Evolutionary conservation across 371 early-diverging fungal genomes (phyloP).

Genomic region (Capillidium rhysosporum): DNA sequence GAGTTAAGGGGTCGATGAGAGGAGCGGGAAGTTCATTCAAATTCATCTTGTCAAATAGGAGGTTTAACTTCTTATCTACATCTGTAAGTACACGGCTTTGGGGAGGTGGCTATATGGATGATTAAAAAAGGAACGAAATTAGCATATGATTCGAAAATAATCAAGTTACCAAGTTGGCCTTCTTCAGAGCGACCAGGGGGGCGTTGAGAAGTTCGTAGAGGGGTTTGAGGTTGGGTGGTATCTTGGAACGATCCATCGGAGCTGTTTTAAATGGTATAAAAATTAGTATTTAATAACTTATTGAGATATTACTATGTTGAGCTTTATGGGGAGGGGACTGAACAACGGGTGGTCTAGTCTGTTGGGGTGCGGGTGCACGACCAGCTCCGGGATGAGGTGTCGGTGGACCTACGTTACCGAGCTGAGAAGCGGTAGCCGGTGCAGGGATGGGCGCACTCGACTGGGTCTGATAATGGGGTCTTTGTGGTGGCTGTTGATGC

Average conservation of each 20-base stretch:
- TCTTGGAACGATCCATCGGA: slow-evolving; percentile 53
- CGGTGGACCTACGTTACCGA: background rate
- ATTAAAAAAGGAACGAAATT: background rate
- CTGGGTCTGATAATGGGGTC: slow-evolving; percentile 1
- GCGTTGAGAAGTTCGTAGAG: slow-evolving; percentile 23
- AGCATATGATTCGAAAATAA: background rate
- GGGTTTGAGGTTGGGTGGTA: slow-evolving; percentile 42
- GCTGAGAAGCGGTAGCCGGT: background rate
- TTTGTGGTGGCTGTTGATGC: background rate
- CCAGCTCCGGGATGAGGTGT: background rate
- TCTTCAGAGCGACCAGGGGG: slow-evolving; percentile 23
- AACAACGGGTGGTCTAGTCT: slow-evolving; percentile 8
- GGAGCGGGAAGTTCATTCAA: slow-evolving; percentile 31
- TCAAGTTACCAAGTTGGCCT: slow-evolving; percentile 24
- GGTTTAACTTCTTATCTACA: slow-evolving; percentile 42
- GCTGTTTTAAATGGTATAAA: slow-evolving; percentile 17
- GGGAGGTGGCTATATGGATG: slow-evolving; percentile 20
- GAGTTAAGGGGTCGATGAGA: slow-evolving; percentile 28
- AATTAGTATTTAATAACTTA: background rate
- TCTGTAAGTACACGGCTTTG: slow-evolving; percentile 51
- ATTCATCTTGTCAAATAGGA: slow-evolving; percentile 58
- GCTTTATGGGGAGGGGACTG: slow-evolving; percentile 12
- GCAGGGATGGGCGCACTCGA: slow-evolving; percentile 2
- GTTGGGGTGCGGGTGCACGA: background rate
- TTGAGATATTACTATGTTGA: slow-evolving; percentile 10